phyloP scores from a whole-genome alignment of 805 yeast species.

The Jamesozyma jinghongensis region DNA sequence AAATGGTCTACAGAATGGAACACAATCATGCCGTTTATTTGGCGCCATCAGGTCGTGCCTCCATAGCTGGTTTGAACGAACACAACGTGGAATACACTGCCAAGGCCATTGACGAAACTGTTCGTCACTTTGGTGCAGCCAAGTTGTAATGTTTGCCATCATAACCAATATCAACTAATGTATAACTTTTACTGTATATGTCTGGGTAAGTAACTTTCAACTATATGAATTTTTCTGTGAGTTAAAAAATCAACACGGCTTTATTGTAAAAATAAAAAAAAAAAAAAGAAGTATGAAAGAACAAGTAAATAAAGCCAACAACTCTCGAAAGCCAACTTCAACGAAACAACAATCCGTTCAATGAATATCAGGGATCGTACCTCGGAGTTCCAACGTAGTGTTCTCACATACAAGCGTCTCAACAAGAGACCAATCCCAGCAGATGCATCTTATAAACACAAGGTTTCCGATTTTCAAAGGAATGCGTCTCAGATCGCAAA shows the following conservation, averaged over 20 bases:
- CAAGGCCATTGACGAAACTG: slow-evolving; percentile 70
- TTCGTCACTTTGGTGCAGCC: slow-evolving; percentile 34
- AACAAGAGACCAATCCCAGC: slow-evolving; percentile 49
- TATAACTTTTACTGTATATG: no score
- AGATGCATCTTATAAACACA: background rate
- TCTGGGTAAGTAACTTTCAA: no score
- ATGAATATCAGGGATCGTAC: slow-evolving; percentile 67
- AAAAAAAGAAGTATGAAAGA: no score
- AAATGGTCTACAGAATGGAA: slow-evolving; percentile 71
- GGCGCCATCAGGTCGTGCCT: slow-evolving; percentile 78
- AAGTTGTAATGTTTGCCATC: slow-evolving; percentile 11
- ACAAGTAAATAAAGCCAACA: no score
- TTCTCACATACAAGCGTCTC: slow-evolving; percentile 59
- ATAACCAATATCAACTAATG: no score
- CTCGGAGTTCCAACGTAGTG: slow-evolving; percentile 87
- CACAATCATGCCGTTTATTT: slow-evolving; percentile 72
- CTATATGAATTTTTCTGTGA: no score
- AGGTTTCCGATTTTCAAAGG: slow-evolving; percentile 49
- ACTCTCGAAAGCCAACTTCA: no score
- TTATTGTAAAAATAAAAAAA: no score
- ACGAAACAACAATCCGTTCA: no score
- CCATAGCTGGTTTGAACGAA: slow-evolving; percentile 86
- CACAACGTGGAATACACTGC: slow-evolving; percentile 74
- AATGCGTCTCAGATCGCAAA: slow-evolving; percentile 78
- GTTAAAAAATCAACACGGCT: no score